Base-by-base conservation (phyloP, 768 basidiomycete genomes). In the Xerocomellus intermedius region DNA sequence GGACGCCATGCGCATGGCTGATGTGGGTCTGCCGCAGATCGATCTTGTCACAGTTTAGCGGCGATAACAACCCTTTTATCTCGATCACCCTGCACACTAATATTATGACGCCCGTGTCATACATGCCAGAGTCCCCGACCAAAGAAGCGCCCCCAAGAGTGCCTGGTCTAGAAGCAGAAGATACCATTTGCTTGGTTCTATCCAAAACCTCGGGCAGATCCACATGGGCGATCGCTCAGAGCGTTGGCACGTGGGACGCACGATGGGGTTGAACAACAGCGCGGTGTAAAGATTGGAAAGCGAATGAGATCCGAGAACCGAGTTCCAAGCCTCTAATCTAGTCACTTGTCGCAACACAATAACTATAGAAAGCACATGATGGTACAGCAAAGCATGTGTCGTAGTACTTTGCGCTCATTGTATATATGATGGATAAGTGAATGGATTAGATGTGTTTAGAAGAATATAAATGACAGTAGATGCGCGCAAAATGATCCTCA, bases 161-260 rank as follows among this genome's bases (percentile, higher is more conserved):
- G 5, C 79, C 84, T 4, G 70, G 77, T 26, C 59, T 48, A 12
- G 77, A 83, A 39, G 80, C 78, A 3, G 84, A 85, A 49, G 83
- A 86, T 56, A 81, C 79, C 2, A 75, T 77, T 69, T 76, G 72
- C 60, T 50, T 83, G 37, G 59, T 83, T 42, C 50, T 81, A 69
- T 42, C 68, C 59, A 48, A 57, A 32, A 48, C 48, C 2, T 36
- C 50, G 19, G 49, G 14, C 17, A 47, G 21, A 21, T 53, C 55
- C 3, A 63, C 60, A 0, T 86, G 82, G 79, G 71, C 74, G 21
- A 64, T 80, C 36, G 73, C 69, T 7, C 79, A 85, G 58, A 78
- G 76, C 42, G 52, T 74, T 13, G 73, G 77, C 48, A 64, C 63
- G 42, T 76, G 71, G 73, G 78, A 79, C 38, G 56, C 69, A 26